These are phyloP conservation scores for Haplographium delicatum DNA, from an alignment of 495 filamentous ascomycete species.

Conservation along the genomic window DNA sequence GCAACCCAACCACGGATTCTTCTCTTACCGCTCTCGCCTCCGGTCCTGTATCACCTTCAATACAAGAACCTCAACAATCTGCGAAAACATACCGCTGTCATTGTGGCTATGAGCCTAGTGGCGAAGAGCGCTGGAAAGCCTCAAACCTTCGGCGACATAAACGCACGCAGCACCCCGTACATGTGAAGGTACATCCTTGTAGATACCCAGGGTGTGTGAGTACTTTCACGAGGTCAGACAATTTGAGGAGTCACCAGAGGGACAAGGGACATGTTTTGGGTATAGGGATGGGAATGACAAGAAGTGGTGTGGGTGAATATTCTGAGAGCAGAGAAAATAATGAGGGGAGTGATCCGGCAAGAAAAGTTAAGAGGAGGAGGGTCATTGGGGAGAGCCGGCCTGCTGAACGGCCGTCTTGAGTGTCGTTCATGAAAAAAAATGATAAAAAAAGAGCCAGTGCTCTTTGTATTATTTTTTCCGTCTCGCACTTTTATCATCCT, in stretches of 20 bases:
- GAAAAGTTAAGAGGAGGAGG: too few relatives aligned
- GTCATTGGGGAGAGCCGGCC: too few relatives aligned
- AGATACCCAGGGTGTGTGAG: constrained; percentile 15
- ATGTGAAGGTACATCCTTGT: constrained; percentile 11
- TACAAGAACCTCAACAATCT: neutral
- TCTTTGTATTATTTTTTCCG: too few relatives aligned
- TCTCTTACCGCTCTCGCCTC: neutral
- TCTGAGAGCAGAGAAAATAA: too few relatives aligned
- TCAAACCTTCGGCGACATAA: constrained; percentile 25
- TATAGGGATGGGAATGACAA: neutral
- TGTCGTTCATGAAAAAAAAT: too few relatives aligned
- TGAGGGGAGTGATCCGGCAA: too few relatives aligned
- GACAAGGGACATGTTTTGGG: constrained; percentile 14
- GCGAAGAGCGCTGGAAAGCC: constrained; percentile 24
- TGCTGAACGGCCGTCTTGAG: too few relatives aligned
- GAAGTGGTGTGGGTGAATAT: too few relatives aligned
- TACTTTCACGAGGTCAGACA: constrained; percentile 20
- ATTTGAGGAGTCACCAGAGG: constrained; percentile 24
- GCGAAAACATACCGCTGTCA: constrained; percentile 13
- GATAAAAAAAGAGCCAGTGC: too few relatives aligned
- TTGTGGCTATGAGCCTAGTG: constrained; percentile 17
- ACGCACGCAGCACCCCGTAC: constrained; percentile 18
- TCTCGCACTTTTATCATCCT: too few relatives aligned
- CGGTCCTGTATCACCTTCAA: neutral
- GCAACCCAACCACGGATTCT: neutral